phyloP scores from a whole-genome alignment of 305 asterid genomes.

The Fraxinus sp. region DNA sequence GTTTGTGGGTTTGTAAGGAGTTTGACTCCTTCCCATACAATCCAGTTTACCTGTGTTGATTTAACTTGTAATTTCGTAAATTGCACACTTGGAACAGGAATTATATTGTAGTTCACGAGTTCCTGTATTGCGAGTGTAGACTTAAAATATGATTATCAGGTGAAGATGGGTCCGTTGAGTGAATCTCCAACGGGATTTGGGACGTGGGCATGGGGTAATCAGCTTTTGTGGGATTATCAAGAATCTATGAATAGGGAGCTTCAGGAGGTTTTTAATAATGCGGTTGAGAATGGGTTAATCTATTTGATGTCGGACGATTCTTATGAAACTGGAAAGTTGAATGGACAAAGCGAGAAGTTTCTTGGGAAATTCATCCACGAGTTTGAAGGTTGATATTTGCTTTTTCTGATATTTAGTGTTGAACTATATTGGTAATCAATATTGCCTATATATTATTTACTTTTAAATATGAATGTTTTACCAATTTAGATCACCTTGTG shows the following conservation, averaged over 20 bases:
- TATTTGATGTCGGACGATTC: constrained; percentile 91
- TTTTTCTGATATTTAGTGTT: background rate
- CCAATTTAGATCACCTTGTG: background rate
- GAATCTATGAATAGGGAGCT: constrained; percentile 85
- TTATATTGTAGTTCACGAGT: background rate
- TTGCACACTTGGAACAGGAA: background rate
- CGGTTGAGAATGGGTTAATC: constrained; percentile 72
- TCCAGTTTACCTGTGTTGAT: background rate
- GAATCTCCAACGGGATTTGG: constrained; percentile 99
- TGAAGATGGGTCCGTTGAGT: constrained; percentile 63
- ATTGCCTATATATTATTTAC: background rate
- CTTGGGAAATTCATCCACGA: constrained; percentile 77
- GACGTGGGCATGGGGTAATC: constrained; percentile 99
- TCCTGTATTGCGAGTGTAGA: background rate
- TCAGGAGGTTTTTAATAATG: constrained; percentile 75
- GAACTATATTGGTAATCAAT: background rate
- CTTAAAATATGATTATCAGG: constrained; percentile 39
- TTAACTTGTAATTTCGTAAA: background rate
- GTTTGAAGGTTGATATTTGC: constrained; percentile 36
- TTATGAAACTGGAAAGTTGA: constrained; percentile 78
- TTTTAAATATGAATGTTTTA: background rate
- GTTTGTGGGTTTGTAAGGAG: background rate
- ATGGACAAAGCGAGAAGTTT: constrained; percentile 90
- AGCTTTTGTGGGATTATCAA: constrained; percentile 85
- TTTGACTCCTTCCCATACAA: background rate